Conservation (phyloP, 495 filamentous ascomycete species). For the Podospora fimiseda region DNA sequence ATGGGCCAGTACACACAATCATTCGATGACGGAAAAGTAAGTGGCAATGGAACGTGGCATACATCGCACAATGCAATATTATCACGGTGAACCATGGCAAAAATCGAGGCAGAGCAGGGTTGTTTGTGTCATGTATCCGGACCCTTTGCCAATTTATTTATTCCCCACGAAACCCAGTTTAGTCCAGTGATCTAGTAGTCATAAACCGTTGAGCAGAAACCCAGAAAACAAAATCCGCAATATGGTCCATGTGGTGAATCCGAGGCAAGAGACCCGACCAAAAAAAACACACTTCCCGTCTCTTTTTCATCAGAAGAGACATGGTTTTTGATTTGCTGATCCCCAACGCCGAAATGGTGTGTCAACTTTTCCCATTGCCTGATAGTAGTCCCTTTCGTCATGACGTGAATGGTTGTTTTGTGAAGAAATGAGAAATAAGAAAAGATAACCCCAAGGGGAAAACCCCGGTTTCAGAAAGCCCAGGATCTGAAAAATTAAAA, state of each 20-base stretch:
- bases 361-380: slow-evolving; percentile 29
- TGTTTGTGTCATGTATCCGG: slow-evolving; percentile 8
- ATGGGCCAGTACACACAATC: too few species aligned
- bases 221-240: slow-evolving; percentile 14
- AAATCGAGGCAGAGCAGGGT: not conserved
- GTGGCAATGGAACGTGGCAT: too few species aligned
- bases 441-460: slow-evolving; percentile 7
- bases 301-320: slow-evolving; percentile 3
- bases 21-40: too few species aligned
- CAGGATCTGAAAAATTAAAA: too few species aligned
- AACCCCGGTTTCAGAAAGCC: slow-evolving; percentile 5
- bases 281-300: not conserved
- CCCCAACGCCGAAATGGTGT: slow-evolving; percentile 27
- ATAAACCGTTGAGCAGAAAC: slow-evolving; percentile 23
- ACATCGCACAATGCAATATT: not conserved
- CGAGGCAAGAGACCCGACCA: slow-evolving; percentile 13
- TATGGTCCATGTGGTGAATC: slow-evolving; percentile 13
- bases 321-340: slow-evolving; percentile 11
- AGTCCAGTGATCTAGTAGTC: slow-evolving; percentile 27
- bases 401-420: slow-evolving; percentile 14
- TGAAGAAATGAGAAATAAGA: slow-evolving; percentile 14
- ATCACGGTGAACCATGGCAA: not conserved
- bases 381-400: slow-evolving; percentile 21
- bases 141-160: slow-evolving; percentile 19
- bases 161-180: slow-evolving; percentile 20